Base-by-base conservation (phyloP, 2,329 filamentous ascomycete genomes). In the Dichotomopilus funicola region DNA sequence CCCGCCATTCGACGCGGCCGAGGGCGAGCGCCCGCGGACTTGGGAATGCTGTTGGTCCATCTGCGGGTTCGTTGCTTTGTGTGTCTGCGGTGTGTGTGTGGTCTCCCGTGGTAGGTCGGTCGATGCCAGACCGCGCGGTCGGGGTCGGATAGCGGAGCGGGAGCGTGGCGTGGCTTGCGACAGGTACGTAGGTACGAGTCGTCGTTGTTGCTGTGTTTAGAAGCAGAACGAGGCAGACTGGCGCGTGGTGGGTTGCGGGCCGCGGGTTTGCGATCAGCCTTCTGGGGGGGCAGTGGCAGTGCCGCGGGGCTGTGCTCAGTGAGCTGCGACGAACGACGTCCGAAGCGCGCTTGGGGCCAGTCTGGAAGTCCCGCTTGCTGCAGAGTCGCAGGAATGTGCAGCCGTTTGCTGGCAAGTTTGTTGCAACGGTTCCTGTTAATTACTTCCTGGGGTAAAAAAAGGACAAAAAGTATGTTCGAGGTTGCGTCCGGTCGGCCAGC, bases 21-120 rank as follows among this genome's bases (percentile, higher is more conserved):
- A 85, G 63, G 78, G 80, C 64, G 83, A 86, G 67, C 82, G 82
- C 68, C 81, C 81, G 68, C 80, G 75, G 62, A 66, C 68, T 65
- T 70, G 64, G 64, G 67, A 64, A 65, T 71, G 67, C 61, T 78
- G 76, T 70, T 77, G 74, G 73, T 82, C 78, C 78, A 81, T 80
- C 65, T 59, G 63, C 63, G 54, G 64, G 33, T 54, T 27, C 19
- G 19, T 27, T 27, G 19, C 19, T 27, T 27, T 27, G 19, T 27
- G 19, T 27, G 19, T 27, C 19, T 27, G 19, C 19, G 19, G 19
- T 27, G 19, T 27, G 19, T 27, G 19, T 27, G 19, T 27, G 19
- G 19, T 27, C 19, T 27, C 19, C 19, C 19, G 19, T 27, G 19
- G 19, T 27, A 27, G 19, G 19, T 27, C 19, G 19, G 19, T 27